phyloP scores from a whole-genome alignment of 495 filamentous ascomycete genomes.

The Trichoderma parareesei region DNA sequence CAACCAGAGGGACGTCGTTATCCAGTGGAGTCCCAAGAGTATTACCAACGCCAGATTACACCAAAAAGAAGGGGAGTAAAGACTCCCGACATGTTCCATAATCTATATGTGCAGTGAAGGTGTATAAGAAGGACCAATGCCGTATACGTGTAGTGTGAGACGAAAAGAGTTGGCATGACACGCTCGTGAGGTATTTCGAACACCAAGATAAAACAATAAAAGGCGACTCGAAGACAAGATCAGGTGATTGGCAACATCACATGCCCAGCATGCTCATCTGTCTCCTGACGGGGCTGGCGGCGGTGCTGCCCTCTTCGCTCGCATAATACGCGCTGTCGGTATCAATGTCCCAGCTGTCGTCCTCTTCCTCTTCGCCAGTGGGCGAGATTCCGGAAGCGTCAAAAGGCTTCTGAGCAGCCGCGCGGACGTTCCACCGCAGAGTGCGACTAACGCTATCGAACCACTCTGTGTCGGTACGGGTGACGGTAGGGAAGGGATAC shows the following conservation, averaged over 20 bases:
- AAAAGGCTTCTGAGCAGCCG: conserved; percentile 78
- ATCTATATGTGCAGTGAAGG: conserved; percentile 7
- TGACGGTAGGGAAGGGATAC: conserved; percentile 93
- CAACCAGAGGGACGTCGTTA: neutral
- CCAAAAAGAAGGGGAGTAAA: neutral
- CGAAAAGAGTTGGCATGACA: neutral
- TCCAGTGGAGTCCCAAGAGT: neutral
- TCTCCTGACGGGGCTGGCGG: conserved; percentile 57
- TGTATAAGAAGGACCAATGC: neutral
- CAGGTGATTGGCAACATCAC: conserved; percentile 16
- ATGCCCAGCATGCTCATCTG: conserved; percentile 57
- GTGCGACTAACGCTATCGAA: conserved; percentile 88
- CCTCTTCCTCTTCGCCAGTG: conserved; percentile 30
- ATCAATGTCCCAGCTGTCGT: conserved; percentile 73
- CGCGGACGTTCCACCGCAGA: conserved; percentile 85
- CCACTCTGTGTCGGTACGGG: conserved; percentile 76
- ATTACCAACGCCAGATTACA: neutral
- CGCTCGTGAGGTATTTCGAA: neutral
- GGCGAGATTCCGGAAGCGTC: conserved; percentile 34
- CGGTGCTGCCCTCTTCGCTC: conserved; percentile 51
- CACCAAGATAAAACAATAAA: neutral
- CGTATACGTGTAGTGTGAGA: neutral
- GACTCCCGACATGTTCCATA: neutral
- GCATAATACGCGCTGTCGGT: conserved; percentile 62
- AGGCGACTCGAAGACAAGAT: neutral